Conservation (phyloP, 345 rosid species). For the Excoecaria agallocha region DNA sequence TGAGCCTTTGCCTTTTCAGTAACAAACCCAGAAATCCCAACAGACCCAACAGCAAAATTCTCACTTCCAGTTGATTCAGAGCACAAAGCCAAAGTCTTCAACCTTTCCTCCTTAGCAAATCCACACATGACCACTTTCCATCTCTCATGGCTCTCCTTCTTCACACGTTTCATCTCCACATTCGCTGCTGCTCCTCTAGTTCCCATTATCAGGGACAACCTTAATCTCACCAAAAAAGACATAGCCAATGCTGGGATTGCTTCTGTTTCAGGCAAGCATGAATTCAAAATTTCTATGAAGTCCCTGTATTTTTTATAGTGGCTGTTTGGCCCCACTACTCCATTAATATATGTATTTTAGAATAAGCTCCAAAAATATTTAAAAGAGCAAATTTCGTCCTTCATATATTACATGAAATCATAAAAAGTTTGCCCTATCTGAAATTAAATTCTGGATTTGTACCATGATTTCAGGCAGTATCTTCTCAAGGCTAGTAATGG, state of each 20-base stretch:
- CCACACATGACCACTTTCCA: slow-evolving; percentile 94
- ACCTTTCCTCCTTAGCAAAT: slow-evolving; percentile 60
- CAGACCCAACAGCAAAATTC: slow-evolving; percentile 64
- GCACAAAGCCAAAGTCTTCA: slow-evolving; percentile 77
- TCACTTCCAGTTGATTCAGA: slow-evolving; percentile 75
- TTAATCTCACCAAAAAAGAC: slow-evolving; percentile 62
- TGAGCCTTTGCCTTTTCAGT: slow-evolving; percentile 63
- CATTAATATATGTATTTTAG: too few relatives aligned
- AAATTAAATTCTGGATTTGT: too few relatives aligned
- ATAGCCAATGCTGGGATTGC: slow-evolving; percentile 89
- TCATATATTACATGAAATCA: too few relatives aligned
- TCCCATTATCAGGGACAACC: slow-evolving; percentile 82
- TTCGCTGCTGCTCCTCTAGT: slow-evolving; percentile 92
- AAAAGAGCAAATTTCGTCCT: too few relatives aligned
- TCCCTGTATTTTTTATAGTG: too few relatives aligned
- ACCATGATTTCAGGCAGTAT: slow-evolving; percentile 64
- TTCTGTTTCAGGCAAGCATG: slow-evolving; percentile 31
- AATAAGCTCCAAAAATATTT: too few relatives aligned
- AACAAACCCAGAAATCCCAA: slow-evolving; percentile 50
- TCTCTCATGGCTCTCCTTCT: slow-evolving; percentile 90
- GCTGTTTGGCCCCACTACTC: too few relatives aligned
- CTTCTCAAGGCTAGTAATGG: slow-evolving; percentile 91
- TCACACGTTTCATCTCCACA: slow-evolving; percentile 80
- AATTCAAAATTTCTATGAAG: too few relatives aligned
- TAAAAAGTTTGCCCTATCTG: too few relatives aligned